These are phyloP conservation scores for Flammula alnicola DNA, from an alignment of 1,284 basidiomycete species.

Conservation along the genomic window DNA sequence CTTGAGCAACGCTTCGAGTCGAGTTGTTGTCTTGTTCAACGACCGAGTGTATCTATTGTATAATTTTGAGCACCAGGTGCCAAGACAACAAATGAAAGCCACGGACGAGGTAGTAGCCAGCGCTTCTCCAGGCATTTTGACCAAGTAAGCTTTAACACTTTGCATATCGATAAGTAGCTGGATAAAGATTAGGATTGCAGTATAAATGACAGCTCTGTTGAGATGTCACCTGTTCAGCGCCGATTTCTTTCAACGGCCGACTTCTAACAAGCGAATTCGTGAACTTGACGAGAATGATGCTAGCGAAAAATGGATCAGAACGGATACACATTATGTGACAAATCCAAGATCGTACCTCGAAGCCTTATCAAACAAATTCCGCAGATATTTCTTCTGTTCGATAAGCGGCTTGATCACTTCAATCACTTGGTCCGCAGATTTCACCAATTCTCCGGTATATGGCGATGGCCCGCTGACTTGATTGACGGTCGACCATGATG, in stretches of 20 bases:
- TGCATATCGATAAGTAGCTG: slow-evolving; percentile 93
- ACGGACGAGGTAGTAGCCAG: slow-evolving; percentile 59
- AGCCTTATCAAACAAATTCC: slow-evolving; percentile 92
- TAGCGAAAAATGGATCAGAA: slow-evolving; percentile 34
- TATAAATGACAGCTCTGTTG: not conserved
- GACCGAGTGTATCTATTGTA: slow-evolving; percentile 75
- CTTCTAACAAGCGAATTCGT: slow-evolving; percentile 88
- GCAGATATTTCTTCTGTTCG: slow-evolving; percentile 91
- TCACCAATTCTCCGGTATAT: slow-evolving; percentile 79
- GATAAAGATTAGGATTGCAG: not conserved
- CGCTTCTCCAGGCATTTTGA: slow-evolving; percentile 81
- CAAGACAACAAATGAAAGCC: not conserved
- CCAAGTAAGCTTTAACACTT: slow-evolving; percentile 79
- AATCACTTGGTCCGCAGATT: slow-evolving; percentile 64
- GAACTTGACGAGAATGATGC: slow-evolving; percentile 83
- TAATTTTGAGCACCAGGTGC: slow-evolving; percentile 3
- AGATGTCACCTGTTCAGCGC: slow-evolving; percentile 82
- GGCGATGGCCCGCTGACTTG: slow-evolving; percentile 86
- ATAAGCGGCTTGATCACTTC: slow-evolving; percentile 73
- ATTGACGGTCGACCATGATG: slow-evolving; percentile 76
- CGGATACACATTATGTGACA: not conserved
- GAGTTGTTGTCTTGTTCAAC: slow-evolving; percentile 78
- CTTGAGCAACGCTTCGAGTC: slow-evolving; percentile 90
- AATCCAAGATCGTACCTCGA: slow-evolving; percentile 60
- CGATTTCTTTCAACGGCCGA: slow-evolving; percentile 86